These are phyloP conservation scores for Vigna hirtella DNA, from an alignment of 306 rosid genomes.

Conservation along the genomic window DNA sequence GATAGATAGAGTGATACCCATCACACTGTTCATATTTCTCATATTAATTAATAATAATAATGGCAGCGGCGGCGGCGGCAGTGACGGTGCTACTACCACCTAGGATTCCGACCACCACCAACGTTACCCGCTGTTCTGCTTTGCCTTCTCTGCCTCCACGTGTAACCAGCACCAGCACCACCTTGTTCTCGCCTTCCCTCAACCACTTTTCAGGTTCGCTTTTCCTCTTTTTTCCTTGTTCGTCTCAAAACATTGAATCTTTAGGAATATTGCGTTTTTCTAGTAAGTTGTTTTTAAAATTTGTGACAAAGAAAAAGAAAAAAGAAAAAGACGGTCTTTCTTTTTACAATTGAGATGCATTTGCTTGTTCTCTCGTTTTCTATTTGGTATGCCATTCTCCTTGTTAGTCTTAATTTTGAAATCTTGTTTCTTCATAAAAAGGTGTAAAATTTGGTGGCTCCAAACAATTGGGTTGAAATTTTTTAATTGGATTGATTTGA, in stretches of 20 bases:
- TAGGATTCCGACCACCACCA: conserved; percentile 48
- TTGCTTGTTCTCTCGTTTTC: not conserved
- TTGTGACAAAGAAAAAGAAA: no score
- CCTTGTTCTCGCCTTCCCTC: conserved; percentile 56
- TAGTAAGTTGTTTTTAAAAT: no score
- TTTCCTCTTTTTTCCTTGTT: not conserved
- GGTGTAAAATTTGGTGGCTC: not conserved
- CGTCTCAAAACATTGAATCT: not conserved
- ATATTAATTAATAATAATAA: conserved; percentile 1
- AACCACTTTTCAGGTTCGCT: conserved; percentile 58
- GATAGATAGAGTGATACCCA: conserved; percentile 27
- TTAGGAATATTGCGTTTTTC: not conserved
- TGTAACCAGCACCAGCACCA: conserved; percentile 52
- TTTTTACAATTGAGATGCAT: not conserved
- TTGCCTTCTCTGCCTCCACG: conserved; percentile 83
- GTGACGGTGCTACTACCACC: conserved; percentile 66
- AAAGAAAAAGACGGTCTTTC: no score
- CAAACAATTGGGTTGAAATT: not conserved
- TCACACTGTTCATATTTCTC: conserved; percentile 5
- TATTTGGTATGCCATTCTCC: not conserved
- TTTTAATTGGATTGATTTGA: conserved; percentile 8
- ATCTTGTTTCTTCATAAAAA: not conserved
- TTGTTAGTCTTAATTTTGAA: not conserved
- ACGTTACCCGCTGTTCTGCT: conserved; percentile 66
- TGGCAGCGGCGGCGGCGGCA: conserved; percentile 70